These are phyloP conservation scores for Erysimum pusillum DNA, from an alignment of 441 rosid species.

Conservation along the genomic window DNA sequence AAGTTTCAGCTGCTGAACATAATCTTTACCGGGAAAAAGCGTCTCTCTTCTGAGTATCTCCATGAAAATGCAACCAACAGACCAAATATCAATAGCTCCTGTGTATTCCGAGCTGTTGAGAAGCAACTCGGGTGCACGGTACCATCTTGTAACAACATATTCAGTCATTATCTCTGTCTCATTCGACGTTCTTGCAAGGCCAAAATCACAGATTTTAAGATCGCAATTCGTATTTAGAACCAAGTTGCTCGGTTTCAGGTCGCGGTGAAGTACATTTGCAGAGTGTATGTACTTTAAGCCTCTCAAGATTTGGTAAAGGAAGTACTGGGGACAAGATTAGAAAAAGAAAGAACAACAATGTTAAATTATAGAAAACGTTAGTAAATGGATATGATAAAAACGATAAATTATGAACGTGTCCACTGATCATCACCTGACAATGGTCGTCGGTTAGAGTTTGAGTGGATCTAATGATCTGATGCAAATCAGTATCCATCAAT, in stretches of 20 bases:
- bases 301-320: constrained; percentile 70
- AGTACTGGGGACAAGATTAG: constrained; percentile 52
- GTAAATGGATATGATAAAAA: neutral
- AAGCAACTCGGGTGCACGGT: constrained; percentile 75
- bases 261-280: constrained; percentile 77
- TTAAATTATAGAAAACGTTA: neutral
- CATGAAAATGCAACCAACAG: constrained; percentile 79
- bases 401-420: neutral
- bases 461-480: constrained; percentile 67
- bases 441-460: constrained; percentile 70
- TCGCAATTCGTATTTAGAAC: constrained; percentile 71
- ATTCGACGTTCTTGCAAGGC: constrained; percentile 74
- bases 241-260: constrained; percentile 78
- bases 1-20: constrained; percentile 72
- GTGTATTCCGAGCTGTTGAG: constrained; percentile 80
- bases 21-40: constrained; percentile 74
- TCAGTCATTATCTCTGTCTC: constrained; percentile 81
- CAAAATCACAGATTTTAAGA: constrained; percentile 78
- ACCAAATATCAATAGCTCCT: constrained; percentile 80
- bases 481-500: constrained; percentile 75
- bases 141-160: constrained; percentile 77
- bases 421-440: constrained; percentile 52
- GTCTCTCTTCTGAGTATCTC: constrained; percentile 71
- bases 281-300: constrained; percentile 82
- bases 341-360: constrained; percentile 7